phyloP scores from a whole-genome alignment of 23 red algal species.

The Agarophyton chilense region DNA sequence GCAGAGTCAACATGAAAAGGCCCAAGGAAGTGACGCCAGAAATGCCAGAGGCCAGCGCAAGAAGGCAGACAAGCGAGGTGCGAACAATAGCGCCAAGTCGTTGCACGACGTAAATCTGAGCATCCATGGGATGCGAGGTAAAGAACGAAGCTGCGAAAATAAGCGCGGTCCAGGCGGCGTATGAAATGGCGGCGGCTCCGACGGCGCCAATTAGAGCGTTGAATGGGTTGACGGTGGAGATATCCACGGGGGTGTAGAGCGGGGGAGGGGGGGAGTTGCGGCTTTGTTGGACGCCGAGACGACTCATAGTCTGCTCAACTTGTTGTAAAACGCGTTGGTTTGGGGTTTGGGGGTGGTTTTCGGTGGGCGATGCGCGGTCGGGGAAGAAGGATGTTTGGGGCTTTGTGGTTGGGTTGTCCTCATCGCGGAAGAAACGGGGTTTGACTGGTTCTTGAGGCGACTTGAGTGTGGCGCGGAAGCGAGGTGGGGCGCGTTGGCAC shows the following conservation, averaged over 20 bases:
- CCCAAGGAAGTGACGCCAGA: slow-evolving; percentile 61
- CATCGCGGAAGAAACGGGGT: slow-evolving; percentile 3
- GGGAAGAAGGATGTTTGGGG: slow-evolving; percentile 1
- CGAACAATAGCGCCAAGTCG: slow-evolving; percentile 45
- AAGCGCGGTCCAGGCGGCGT: slow-evolving; percentile 37
- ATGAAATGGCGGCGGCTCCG: slow-evolving; percentile 61
- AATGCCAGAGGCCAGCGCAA: slow-evolving; percentile 66
- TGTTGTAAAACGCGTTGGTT: slow-evolving; percentile 61
- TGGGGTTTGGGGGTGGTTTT: background rate
- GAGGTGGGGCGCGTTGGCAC: background rate
- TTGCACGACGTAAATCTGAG: slow-evolving; percentile 50
- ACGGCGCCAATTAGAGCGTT: slow-evolving; percentile 45
- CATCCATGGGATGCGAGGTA: slow-evolving; percentile 27
- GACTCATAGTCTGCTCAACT: slow-evolving; percentile 47
- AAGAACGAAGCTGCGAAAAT: slow-evolving; percentile 13
- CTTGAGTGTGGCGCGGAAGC: background rate
- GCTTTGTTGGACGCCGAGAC: slow-evolving; percentile 26
- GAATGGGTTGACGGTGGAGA: slow-evolving; percentile 60
- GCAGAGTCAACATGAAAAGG: slow-evolving; percentile 26
- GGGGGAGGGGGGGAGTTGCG: background rate
- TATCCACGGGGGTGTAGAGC: slow-evolving; percentile 4
- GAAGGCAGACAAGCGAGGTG: slow-evolving; percentile 43
- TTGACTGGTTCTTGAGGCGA: slow-evolving; percentile 10
- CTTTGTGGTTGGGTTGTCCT: background rate
- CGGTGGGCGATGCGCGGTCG: background rate